These are phyloP conservation scores for Cryphonectria radicalis DNA, from an alignment of 2,329 filamentous ascomycete species.

Conservation along the genomic window DNA sequence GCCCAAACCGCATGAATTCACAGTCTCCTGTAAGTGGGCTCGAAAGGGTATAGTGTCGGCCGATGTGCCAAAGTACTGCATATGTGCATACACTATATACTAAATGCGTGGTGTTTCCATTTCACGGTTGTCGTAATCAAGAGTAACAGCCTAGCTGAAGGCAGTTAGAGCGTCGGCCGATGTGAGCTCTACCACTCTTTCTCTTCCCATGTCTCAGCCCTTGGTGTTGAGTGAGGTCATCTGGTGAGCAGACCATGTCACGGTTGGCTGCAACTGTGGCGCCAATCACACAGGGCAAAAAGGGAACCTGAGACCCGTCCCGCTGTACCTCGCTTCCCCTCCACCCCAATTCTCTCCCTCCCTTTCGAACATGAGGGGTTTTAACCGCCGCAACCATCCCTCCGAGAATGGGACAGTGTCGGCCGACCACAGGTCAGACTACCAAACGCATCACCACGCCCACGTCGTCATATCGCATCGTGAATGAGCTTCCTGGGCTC, in stretches of 20 bases:
- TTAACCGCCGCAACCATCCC: background rate
- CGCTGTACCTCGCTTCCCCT: background rate
- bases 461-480: background rate
- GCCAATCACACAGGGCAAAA: background rate
- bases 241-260: background rate
- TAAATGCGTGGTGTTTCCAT: no score
- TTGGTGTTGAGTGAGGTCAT: background rate
- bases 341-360: background rate
- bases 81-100: background rate
- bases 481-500: background rate
- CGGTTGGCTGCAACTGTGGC: background rate
- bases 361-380: background rate
- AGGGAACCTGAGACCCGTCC: background rate
- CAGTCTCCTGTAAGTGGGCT: background rate
- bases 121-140: no score
- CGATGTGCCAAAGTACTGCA: background rate
- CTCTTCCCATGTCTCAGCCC: background rate
- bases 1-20: background rate
- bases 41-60: background rate
- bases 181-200: background rate
- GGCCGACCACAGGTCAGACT: background rate
- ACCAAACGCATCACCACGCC: background rate
- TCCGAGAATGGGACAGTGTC: background rate
- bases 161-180: background rate
- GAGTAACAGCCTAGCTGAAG: background rate